These are phyloP conservation scores for Pleurotus djamor DNA, from an alignment of 768 basidiomycete species.

Conservation along the genomic window DNA sequence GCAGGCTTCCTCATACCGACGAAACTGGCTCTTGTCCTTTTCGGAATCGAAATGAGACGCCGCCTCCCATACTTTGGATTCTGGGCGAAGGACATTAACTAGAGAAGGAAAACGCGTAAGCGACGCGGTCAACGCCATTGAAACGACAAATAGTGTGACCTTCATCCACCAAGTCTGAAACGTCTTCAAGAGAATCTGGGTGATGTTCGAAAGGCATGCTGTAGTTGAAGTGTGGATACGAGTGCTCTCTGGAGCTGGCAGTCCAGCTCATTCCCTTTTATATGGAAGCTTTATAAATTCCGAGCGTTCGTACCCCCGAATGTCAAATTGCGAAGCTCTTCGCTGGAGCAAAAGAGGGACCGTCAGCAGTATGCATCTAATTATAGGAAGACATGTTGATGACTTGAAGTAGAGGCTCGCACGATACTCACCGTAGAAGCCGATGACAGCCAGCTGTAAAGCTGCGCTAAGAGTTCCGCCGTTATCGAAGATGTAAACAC, in stretches of 20 bases:
- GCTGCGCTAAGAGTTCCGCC: too few relatives aligned
- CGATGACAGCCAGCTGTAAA: too few relatives aligned
- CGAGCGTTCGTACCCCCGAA: too few relatives aligned
- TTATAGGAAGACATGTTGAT: too few relatives aligned
- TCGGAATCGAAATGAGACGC: conserved; percentile 39
- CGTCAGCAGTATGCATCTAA: too few relatives aligned
- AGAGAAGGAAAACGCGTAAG: too few relatives aligned
- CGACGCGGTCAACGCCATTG: not conserved
- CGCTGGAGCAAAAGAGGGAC: too few relatives aligned
- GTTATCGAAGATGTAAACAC: too few relatives aligned
- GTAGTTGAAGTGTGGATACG: not conserved
- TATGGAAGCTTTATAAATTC: not conserved
- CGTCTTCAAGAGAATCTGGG: conserved; percentile 3
- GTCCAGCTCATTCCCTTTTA: not conserved
- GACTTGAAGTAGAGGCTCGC: too few relatives aligned
- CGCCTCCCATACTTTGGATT: conserved; percentile 49
- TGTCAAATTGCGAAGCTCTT: too few relatives aligned
- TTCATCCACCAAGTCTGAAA: conserved; percentile 7
- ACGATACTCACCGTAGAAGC: too few relatives aligned
- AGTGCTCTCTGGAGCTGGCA: not conserved
- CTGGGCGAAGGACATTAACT: conserved; percentile 40
- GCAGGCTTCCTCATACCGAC: conserved; percentile 60
- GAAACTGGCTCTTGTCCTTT: conserved; percentile 59
- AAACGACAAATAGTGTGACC: not conserved
- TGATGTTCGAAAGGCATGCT: not conserved